Conservation (phyloP, 352 stramenopile genomes). For the Phytophthora hybrid region DNA sequence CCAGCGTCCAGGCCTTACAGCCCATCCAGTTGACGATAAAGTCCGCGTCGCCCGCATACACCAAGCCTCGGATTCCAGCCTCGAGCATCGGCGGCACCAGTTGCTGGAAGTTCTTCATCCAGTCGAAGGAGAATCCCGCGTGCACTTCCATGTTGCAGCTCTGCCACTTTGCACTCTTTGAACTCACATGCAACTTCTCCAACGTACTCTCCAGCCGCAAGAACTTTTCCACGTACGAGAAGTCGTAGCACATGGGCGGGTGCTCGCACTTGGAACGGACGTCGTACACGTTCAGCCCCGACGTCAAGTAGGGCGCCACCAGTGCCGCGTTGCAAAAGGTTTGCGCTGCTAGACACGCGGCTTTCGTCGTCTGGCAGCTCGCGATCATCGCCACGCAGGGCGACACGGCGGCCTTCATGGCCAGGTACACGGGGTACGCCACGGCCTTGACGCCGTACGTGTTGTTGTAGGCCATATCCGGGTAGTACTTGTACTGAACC, state of each 20-base stretch:
- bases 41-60: conserved; percentile 98
- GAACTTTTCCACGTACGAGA: conserved; percentile 92
- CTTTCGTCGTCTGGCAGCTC: conserved; percentile 83
- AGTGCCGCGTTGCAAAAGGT: conserved; percentile 91
- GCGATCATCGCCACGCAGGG: conserved; percentile 84
- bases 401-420: conserved; percentile 72
- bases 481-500: conserved; percentile 88
- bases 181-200: conserved; percentile 87
- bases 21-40: conserved; percentile 99
- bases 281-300: conserved; percentile 88
- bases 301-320: conserved; percentile 58
- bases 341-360: conserved; percentile 86
- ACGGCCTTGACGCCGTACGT: conserved; percentile 82
- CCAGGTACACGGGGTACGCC: conserved; percentile 65
- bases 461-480: conserved; percentile 94
- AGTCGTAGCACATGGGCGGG: conserved; percentile 96
- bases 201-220: conserved; percentile 83
- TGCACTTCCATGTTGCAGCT: conserved; percentile 97
- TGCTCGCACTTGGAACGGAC: conserved; percentile 93
- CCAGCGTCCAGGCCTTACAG: conserved; percentile 96
- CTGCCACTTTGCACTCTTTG: conserved; percentile 89
- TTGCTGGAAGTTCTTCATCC: conserved; percentile 97
- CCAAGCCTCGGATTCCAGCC: conserved; percentile 89
- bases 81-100: conserved; percentile 93
- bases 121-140: conserved; percentile 94